Evolutionary conservation across 805 yeast genomes (phyloP).

Genomic region (Candida maesae): DNA sequence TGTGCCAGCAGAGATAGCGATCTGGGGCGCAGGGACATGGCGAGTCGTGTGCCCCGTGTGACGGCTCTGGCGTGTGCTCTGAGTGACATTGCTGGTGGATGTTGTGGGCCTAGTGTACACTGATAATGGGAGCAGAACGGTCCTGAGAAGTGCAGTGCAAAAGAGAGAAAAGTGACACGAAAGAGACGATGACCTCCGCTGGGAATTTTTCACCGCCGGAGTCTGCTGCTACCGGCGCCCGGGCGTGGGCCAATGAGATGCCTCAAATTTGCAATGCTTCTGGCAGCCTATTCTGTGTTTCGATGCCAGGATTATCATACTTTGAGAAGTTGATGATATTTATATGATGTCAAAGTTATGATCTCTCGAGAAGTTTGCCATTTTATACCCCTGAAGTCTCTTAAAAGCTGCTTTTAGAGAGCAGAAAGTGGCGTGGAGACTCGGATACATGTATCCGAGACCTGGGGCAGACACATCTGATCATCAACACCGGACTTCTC

Average conservation of each 20-base stretch:
- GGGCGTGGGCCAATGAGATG: constrained; percentile 13
- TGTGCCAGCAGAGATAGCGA: constrained; percentile 1
- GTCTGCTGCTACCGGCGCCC: constrained; percentile 4
- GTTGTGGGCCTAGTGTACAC: background rate
- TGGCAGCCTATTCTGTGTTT: too few species aligned
- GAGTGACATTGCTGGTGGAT: background rate
- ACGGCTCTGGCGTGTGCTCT: background rate
- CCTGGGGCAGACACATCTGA: background rate
- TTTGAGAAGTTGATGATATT: too few species aligned
- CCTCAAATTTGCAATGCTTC: constrained; percentile 15
- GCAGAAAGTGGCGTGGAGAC: too few species aligned
- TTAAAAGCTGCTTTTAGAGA: too few species aligned
- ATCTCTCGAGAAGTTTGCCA: too few species aligned
- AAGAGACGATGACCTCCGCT: background rate
- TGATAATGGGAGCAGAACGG: too few species aligned
- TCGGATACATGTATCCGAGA: background rate
- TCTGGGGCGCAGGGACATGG: background rate
- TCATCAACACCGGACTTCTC: background rate
- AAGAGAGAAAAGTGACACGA: too few species aligned
- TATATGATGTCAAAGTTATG: too few species aligned
- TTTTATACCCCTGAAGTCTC: too few species aligned
- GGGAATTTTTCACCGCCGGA: constrained; percentile 1
- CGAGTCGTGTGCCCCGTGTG: background rate
- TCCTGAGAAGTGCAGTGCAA: too few species aligned
- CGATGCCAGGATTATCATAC: too few species aligned